Base-by-base conservation (phyloP, 306 rosid genomes). In the Dalbergia cultrata region DNA sequence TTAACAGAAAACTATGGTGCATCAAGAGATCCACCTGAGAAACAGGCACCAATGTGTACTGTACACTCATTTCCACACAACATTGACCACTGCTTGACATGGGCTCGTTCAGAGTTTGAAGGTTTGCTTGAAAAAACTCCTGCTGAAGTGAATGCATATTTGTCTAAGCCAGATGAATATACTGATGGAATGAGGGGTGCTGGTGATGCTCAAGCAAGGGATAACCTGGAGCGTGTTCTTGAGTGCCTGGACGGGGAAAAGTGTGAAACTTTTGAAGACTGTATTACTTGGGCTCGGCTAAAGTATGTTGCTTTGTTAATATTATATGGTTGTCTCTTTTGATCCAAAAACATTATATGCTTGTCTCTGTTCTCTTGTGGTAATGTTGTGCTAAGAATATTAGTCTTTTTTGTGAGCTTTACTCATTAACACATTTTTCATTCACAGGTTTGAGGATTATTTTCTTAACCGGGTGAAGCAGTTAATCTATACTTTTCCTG, bases 61-160 rank as follows among this genome's bases (percentile, higher is more conserved):
- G 90, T 93, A 58, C 98, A 93, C 87, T 93, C 98, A 5, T 93
- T 93, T 78, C 98, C 98, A 0, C 97, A 93, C 91, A 93, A 91
- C 73, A 93, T 93, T 68, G 97, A 93, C 50, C 98, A 93, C 79
- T 93, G 98, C 88, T 83, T 93, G 89, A 93, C 98, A 43, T 93
- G 98, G 98, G 98, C 97, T 39, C 93, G 98, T 74, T 93, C 98
- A 8, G 98, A 93, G 81, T 93, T 93, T 75, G 98, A 93, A 87
- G 98, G 98, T 56, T 82, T 91, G 82, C 88, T 93, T 53, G 98
- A 91, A 86, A 93, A 93, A 86, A 93, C 94, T 76, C 97, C 98
- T 0, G 87, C 94, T 66, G 98, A 93, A 83, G 98, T 93, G 37
- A 93, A 93, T 67, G 89, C 93, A 21, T 93, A 72, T 84, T 75